These are phyloP conservation scores for Erysimum cheiri DNA, from an alignment of 441 rosid species.

Conservation along the genomic window DNA sequence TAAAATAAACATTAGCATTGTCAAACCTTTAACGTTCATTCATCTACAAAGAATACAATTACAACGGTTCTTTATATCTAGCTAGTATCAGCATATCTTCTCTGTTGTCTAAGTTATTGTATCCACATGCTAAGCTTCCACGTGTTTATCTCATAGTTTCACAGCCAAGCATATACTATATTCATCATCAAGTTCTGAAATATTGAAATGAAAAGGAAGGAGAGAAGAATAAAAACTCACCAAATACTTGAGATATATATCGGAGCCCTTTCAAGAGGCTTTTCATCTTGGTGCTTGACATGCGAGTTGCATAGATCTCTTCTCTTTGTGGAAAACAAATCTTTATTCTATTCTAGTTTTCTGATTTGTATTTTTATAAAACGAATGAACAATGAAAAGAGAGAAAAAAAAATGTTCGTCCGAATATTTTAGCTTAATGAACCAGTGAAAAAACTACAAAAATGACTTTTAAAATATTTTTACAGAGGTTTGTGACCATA, in stretches of 20 bases:
- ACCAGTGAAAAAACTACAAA: background rate
- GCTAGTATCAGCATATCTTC: background rate
- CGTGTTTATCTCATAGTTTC: background rate
- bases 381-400: background rate
- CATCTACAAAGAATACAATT: background rate
- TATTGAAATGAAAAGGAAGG: background rate
- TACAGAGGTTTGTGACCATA: background rate
- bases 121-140: background rate
- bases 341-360: background rate
- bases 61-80: background rate
- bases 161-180: background rate
- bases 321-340: background rate
- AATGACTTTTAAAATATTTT: background rate
- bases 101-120: background rate
- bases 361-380: background rate
- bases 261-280: conserved; percentile 81
- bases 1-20: background rate
- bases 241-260: conserved; percentile 83
- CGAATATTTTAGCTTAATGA: background rate
- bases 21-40: background rate
- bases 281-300: conserved; percentile 77
- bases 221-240: conserved; percentile 43
- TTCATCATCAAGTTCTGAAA: background rate
- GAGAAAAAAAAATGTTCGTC: background rate
- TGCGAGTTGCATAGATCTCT: conserved; percentile 25